A percentile compares a stretch with the other conserved stretches of the same genome.
phyloP scores from a whole-genome alignment of 345 rosid genomes.

The Carallia pectinifolia region DNA sequence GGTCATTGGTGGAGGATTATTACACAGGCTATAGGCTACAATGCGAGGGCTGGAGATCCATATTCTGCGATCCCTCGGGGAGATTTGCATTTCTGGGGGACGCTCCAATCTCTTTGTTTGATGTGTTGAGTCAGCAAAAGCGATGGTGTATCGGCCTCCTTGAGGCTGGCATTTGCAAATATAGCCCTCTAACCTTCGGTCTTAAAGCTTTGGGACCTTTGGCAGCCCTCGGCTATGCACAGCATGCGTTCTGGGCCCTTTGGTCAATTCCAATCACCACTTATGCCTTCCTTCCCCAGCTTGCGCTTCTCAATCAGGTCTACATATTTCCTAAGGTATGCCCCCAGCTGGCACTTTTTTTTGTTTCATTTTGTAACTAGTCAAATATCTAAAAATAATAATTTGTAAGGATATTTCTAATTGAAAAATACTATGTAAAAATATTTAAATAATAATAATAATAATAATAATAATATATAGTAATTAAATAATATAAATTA shows the following conservation, averaged over 20 bases:
- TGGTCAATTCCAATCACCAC: conserved; percentile 45
- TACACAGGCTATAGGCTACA: conserved; percentile 56
- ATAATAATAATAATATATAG: too few relatives aligned
- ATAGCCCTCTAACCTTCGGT: conserved; percentile 50
- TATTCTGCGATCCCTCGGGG: conserved; percentile 54
- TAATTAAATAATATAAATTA: too few relatives aligned
- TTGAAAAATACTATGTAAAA: too few relatives aligned
- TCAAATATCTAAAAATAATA: too few relatives aligned
- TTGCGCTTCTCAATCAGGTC: conserved; percentile 47
- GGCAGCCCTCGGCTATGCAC: conserved; percentile 36
- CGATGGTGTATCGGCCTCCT: conserved; percentile 68
- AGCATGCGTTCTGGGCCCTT: conserved; percentile 45
- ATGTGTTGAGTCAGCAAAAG: conserved; percentile 46
- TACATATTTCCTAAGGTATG: conserved; percentile 53
- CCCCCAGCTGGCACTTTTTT: too few relatives aligned
- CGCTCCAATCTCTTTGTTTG: conserved; percentile 45
- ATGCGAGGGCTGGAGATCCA: conserved; percentile 67
- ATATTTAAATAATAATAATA: too few relatives aligned
- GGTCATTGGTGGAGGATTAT: conserved; percentile 69
- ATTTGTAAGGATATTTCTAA: too few relatives aligned
- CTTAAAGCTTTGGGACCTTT: conserved; percentile 37
- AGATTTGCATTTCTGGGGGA: conserved; percentile 64
- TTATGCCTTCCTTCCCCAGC: conserved; percentile 63
- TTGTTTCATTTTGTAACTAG: too few relatives aligned
- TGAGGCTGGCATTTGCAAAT: conserved; percentile 42